Percentiles rank a stretch among this genome's conserved stretches.
phyloP scores from a whole-genome alignment of 352 stramenopile species.

The Pythium brachiatum region DNA sequence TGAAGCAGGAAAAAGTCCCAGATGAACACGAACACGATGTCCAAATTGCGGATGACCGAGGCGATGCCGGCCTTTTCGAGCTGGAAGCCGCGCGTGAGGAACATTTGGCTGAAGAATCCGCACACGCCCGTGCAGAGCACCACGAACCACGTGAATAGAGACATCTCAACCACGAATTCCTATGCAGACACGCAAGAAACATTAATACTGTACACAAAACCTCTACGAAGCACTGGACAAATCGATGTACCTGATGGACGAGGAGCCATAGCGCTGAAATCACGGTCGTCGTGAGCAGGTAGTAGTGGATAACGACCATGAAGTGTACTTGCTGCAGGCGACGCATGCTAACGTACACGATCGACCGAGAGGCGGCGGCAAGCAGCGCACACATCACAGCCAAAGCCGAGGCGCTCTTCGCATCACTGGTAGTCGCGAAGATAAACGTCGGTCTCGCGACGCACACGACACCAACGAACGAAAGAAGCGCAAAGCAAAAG shows the following conservation, averaged over 20 bases:
- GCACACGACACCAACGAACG: constrained; percentile 43
- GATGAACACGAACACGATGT: constrained; percentile 56
- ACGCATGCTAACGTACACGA: constrained; percentile 44
- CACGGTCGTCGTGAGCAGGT: constrained; percentile 40
- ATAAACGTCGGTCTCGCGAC: constrained; percentile 44
- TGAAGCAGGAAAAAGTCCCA: constrained; percentile 46
- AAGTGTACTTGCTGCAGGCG: constrained; percentile 45
- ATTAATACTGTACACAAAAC: no score
- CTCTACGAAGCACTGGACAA: no score
- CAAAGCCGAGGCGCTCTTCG: constrained; percentile 29
- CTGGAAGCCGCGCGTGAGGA: constrained; percentile 64
- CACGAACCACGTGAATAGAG: constrained; percentile 36
- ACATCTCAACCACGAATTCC: constrained; percentile 31
- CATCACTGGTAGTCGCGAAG: constrained; percentile 34
- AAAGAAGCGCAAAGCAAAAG: constrained; percentile 36
- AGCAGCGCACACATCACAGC: constrained; percentile 33
- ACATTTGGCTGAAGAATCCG: constrained; percentile 49
- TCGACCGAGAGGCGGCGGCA: constrained; percentile 31
- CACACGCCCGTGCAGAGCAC: constrained; percentile 43
- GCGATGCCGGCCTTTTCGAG: constrained; percentile 51
- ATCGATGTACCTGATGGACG: constrained; percentile 1
- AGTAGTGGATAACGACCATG: constrained; percentile 66
- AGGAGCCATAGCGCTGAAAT: constrained; percentile 27
- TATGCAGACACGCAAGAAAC: not conserved
- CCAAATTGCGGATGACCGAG: constrained; percentile 48